These are phyloP conservation scores for Neurospora sp. DNA, from an alignment of 495 filamentous ascomycete species.

Conservation along the genomic window DNA sequence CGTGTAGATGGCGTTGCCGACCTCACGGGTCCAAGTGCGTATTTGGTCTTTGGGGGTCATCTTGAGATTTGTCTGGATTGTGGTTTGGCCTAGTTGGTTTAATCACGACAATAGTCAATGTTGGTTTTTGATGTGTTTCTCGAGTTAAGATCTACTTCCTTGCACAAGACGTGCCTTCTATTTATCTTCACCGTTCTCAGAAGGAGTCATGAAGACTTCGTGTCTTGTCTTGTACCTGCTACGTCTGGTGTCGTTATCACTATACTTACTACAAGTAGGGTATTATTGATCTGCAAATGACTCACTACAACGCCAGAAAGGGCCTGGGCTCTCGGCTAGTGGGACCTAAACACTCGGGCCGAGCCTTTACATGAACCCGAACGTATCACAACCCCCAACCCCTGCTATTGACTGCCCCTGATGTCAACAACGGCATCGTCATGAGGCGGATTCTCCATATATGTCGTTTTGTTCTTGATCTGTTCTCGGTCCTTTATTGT, in stretches of 20 bases:
- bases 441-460: not conserved
- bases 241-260: not conserved
- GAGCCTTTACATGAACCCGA: not conserved
- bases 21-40: slow-evolving; percentile 8
- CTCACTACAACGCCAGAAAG: not conserved
- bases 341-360: not conserved
- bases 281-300: not conserved
- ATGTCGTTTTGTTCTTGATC: not conserved
- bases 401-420: not conserved
- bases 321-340: not conserved
- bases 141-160: not conserved
- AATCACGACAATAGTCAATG: not conserved
- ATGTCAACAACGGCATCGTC: not conserved
- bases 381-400: not conserved
- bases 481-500: not conserved
- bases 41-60: not conserved
- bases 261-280: not conserved
- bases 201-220: not conserved
- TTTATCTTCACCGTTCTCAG: not conserved
- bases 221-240: not conserved
- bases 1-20: slow-evolving; percentile 23
- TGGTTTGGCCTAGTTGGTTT: not conserved
- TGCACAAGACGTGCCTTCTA: not conserved
- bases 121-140: not conserved
- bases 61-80: not conserved